A percentile compares a stretch with the other conserved stretches of the same genome.
Conservation (phyloP, 441 rosid species). For the Melastoma candidum region DNA sequence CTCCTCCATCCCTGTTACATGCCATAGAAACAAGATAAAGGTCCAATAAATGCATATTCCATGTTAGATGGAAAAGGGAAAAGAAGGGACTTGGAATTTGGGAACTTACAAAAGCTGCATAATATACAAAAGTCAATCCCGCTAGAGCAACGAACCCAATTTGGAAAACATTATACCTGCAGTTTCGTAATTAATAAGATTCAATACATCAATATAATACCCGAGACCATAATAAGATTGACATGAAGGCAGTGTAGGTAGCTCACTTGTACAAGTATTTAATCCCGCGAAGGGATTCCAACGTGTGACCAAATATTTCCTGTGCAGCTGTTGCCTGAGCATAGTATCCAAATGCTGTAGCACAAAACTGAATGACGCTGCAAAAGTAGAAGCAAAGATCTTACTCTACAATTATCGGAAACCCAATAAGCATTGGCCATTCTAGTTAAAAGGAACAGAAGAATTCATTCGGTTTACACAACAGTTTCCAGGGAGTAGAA, state of each 20-base stretch:
- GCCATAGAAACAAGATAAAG: background rate
- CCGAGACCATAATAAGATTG: slow-evolving; percentile 2
- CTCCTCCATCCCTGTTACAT: slow-evolving; percentile 83
- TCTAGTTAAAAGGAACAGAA: too few relatives aligned
- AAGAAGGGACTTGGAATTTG: background rate
- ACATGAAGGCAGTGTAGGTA: background rate
- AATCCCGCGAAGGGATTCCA: slow-evolving; percentile 93
- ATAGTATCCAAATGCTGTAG: slow-evolving; percentile 96
- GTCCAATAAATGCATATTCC: background rate
- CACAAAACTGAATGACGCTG: slow-evolving; percentile 97
- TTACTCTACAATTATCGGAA: background rate
- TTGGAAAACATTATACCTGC: slow-evolving; percentile 97
- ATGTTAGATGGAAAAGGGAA: slow-evolving; percentile 4
- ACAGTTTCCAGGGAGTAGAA: too few relatives aligned
- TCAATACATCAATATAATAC: slow-evolving; percentile 11
- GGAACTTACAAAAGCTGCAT: slow-evolving; percentile 73
- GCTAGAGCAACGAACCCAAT: slow-evolving; percentile 75
- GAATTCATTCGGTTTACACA: too few relatives aligned
- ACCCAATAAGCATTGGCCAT: too few relatives aligned
- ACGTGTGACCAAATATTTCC: slow-evolving; percentile 95
- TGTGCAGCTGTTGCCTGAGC: slow-evolving; percentile 99
- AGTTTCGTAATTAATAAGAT: slow-evolving; percentile 7
- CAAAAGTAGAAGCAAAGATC: slow-evolving; percentile 16
- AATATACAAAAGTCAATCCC: slow-evolving; percentile 82
- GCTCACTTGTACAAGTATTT: slow-evolving; percentile 94